phyloP scores from a whole-genome alignment of 2,329 filamentous ascomycete genomes.

The Scytalidium sp. region DNA sequence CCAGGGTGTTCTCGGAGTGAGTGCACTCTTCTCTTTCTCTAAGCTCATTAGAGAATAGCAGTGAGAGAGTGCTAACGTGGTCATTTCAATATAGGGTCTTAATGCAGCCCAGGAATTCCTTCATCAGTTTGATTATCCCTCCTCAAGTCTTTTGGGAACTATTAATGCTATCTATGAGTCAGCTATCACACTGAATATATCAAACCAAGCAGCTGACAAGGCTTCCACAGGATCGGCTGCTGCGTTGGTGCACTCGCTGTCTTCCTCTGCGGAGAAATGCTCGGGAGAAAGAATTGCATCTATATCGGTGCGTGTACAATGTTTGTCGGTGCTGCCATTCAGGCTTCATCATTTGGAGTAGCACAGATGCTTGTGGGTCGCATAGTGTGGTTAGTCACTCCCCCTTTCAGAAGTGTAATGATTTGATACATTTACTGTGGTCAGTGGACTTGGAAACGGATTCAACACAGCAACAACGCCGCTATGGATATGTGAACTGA shows the following conservation, averaged over 20 bases:
- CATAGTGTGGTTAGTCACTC: too few species aligned
- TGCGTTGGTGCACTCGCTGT: constrained; percentile 42
- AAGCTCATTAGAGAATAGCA: too few species aligned
- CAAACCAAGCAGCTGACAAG: too few species aligned
- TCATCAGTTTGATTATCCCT: too few species aligned
- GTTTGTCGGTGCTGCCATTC: constrained; percentile 47
- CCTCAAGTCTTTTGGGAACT: constrained; percentile 36
- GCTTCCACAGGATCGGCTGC: constrained; percentile 47
- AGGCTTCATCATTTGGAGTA: constrained; percentile 35
- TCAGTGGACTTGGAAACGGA: constrained; percentile 4
- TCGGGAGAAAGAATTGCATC: constrained; percentile 53
- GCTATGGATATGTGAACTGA: constrained; percentile 6
- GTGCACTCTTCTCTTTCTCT: too few species aligned
- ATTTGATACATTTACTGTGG: not conserved
- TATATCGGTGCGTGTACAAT: constrained; percentile 50
- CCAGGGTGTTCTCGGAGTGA: constrained; percentile 39
- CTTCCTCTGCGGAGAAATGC: constrained; percentile 42
- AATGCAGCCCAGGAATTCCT: too few species aligned
- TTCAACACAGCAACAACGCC: constrained; percentile 41
- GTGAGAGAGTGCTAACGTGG: too few species aligned
- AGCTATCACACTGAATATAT: too few species aligned
- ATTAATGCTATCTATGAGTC: too few species aligned
- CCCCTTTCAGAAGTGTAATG: too few species aligned
- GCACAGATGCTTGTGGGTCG: constrained; percentile 49
- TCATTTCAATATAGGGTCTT: too few species aligned